These are phyloP conservation scores for Alternaria gansuensis DNA, from an alignment of 2,329 filamentous ascomycete species.

Conservation along the genomic window DNA sequence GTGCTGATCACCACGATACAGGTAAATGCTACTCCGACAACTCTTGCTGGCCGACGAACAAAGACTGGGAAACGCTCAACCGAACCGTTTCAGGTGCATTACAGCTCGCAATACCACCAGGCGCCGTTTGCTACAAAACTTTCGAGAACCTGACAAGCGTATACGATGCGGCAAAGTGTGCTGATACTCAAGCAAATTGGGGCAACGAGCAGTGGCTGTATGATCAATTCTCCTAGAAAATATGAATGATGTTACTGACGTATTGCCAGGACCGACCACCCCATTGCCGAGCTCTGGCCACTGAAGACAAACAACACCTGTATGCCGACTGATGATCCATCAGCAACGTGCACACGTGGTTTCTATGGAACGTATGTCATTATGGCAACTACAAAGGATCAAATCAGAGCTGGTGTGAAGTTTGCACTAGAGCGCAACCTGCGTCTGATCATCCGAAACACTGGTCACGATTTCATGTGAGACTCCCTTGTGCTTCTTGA, in stretches of 20 bases:
- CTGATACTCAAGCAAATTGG: slow-evolving; percentile 39
- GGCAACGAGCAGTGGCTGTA: slow-evolving; percentile 46
- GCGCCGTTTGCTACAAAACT: slow-evolving; percentile 41
- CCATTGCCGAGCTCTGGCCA: slow-evolving; percentile 47
- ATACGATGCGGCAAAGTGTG: slow-evolving; percentile 41
- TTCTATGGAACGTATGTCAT: slow-evolving; percentile 49
- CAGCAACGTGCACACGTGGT: slow-evolving; percentile 41
- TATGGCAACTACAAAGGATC: slow-evolving; percentile 43
- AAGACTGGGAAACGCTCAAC: slow-evolving; percentile 43
- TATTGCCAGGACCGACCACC: slow-evolving; percentile 41
- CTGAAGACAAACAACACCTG: slow-evolving; percentile 49
- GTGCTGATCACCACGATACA: neutral
- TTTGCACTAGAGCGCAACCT: slow-evolving; percentile 47
- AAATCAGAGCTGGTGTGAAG: slow-evolving; percentile 48
- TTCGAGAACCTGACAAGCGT: slow-evolving; percentile 36
- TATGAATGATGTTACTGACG: slow-evolving; percentile 1
- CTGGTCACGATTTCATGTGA: slow-evolving; percentile 50
- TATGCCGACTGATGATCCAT: slow-evolving; percentile 38
- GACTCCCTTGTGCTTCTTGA: neutral
- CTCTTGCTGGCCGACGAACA: slow-evolving; percentile 43
- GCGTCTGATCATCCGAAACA: slow-evolving; percentile 48
- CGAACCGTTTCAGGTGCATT: slow-evolving; percentile 42
- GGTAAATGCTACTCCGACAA: slow-evolving; percentile 50
- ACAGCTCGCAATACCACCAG: slow-evolving; percentile 42
- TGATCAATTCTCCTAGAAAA: slow-evolving; percentile 11